Evolutionary conservation across 2,329 filamentous ascomycete species (phyloP).

Genomic region (Proliferodiscus dingleyae): DNA sequence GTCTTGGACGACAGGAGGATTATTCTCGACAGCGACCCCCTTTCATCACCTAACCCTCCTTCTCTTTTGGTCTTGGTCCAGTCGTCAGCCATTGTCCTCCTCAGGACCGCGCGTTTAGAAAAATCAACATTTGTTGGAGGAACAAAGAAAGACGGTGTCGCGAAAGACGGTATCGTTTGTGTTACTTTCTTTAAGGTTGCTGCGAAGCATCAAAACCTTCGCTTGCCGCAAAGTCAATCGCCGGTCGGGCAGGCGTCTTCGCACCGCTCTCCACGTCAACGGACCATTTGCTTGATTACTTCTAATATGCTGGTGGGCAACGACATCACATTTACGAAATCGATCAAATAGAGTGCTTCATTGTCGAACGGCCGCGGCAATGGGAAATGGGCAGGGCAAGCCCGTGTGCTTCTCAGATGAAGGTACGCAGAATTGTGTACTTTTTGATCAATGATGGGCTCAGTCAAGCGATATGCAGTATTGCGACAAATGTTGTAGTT

Average conservation of each 20-base stretch:
- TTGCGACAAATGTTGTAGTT: background rate
- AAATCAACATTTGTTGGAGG: background rate
- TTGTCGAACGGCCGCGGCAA: constrained; percentile 35
- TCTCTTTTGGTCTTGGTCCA: constrained; percentile 4
- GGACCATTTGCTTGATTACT: constrained; percentile 5
- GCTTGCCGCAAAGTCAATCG: background rate
- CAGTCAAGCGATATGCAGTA: background rate
- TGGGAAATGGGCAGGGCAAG: constrained; percentile 96
- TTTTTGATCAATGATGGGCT: background rate
- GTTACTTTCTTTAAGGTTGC: background rate
- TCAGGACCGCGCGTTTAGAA: background rate
- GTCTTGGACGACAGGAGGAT: constrained; percentile 3
- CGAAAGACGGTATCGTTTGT: background rate
- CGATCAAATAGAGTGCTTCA: constrained; percentile 8
- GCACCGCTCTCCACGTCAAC: background rate
- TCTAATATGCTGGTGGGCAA: constrained; percentile 22
- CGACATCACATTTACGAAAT: constrained; percentile 6
- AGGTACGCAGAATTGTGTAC: constrained; percentile 52
- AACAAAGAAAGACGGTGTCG: background rate
- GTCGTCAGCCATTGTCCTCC: background rate
- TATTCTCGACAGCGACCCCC: constrained; percentile 1
- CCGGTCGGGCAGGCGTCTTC: background rate
- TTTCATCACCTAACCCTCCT: background rate
- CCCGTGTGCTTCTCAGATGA: constrained; percentile 88
- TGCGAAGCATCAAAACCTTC: background rate